A percentile compares a stretch with the other conserved stretches of the same genome.
These are phyloP conservation scores for Hyphopichia wangnamkhiaoensis DNA, from an alignment of 1,139 yeast species.

Conservation along the genomic window DNA sequence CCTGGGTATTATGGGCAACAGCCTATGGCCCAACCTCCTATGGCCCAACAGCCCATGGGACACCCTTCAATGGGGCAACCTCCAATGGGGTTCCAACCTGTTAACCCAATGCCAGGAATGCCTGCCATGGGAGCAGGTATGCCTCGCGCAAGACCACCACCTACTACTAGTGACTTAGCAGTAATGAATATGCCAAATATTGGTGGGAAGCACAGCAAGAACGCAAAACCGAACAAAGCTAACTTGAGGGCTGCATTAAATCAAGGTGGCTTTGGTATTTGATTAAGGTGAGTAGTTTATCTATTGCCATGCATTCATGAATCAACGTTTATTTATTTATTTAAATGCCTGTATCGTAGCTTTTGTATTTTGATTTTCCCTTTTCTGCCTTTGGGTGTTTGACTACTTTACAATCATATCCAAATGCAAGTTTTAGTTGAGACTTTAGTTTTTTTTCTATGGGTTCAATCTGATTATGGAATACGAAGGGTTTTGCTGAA, in stretches of 20 bases:
- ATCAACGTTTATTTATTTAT: not conserved
- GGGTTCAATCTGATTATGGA: no score
- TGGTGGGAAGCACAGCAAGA: slow-evolving; percentile 36
- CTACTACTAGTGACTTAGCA: slow-evolving; percentile 30
- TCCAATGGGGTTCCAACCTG: not conserved
- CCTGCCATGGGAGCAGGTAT: slow-evolving; percentile 6
- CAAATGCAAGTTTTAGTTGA: no score
- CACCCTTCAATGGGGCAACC: slow-evolving; percentile 2
- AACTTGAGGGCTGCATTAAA: slow-evolving; percentile 44
- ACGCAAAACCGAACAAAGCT: slow-evolving; percentile 37
- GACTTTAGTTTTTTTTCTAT: no score
- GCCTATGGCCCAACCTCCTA: not conserved
- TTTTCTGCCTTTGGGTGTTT: not conserved
- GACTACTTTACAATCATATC: no score
- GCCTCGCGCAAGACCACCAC: slow-evolving; percentile 8
- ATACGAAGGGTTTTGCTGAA: no score
- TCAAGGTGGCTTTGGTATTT: slow-evolving; percentile 45
- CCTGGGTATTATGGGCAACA: no score
- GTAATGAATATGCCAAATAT: slow-evolving; percentile 38
- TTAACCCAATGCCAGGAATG: slow-evolving; percentile 5
- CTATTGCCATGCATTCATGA: not conserved
- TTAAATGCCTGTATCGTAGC: not conserved
- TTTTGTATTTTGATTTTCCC: no score
- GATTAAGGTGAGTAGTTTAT: slow-evolving; percentile 6
- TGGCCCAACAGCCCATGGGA: not conserved